Conservation (phyloP, 768 basidiomycete species). For the Tremella yokohamensis region DNA sequence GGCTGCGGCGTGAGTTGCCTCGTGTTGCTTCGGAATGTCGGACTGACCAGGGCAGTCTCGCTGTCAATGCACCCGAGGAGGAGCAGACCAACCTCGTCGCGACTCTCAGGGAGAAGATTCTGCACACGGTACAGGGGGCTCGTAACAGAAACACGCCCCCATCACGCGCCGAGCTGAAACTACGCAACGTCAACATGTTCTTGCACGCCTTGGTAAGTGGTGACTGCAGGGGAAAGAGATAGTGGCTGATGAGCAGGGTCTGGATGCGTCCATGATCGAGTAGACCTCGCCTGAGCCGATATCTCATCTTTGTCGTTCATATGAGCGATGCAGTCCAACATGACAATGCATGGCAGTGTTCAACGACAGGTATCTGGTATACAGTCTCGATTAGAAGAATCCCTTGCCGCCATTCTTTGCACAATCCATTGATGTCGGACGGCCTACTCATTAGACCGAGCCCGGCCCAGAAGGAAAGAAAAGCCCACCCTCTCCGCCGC, state of each 20-base stretch:
- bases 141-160: constrained; percentile 66
- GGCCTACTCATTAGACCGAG: background rate
- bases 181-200: constrained; percentile 84
- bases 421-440: background rate
- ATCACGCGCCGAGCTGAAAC: constrained; percentile 69
- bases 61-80: constrained; percentile 69
- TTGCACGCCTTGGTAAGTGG: constrained; percentile 51
- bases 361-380: background rate
- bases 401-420: background rate
- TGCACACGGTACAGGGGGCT: constrained; percentile 79
- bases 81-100: constrained; percentile 87
- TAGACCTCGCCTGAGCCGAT: background rate
- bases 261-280: constrained; percentile 33
- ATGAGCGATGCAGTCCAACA: background rate
- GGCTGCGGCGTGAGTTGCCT: constrained; percentile 54
- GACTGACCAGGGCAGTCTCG: constrained; percentile 57
- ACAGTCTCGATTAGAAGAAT: background rate
- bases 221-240: background rate
- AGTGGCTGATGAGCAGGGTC: constrained; percentile 8
- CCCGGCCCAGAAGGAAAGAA: background rate
- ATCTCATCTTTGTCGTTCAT: background rate
- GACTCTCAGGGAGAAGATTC: constrained; percentile 74
- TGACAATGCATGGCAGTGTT: background rate
- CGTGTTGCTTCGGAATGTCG: constrained; percentile 62
- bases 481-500: background rate